phyloP scores from a whole-genome alignment of 2,329 filamentous ascomycete genomes.

The Chaetomiaceae sp. region DNA sequence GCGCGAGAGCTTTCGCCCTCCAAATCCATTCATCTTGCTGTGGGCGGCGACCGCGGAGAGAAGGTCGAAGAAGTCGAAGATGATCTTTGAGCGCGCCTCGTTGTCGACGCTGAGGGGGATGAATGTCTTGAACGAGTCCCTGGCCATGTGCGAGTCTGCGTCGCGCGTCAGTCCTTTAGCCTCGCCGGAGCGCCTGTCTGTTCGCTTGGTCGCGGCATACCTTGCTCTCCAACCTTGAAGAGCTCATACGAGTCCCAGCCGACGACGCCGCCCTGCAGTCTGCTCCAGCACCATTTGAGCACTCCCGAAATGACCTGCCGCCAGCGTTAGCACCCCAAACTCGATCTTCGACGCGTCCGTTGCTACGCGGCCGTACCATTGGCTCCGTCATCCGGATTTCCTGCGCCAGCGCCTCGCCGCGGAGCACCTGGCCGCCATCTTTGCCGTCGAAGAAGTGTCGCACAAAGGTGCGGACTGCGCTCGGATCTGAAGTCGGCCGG shows the following conservation, averaged over 20 bases:
- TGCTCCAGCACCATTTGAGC: slow-evolving; percentile 97
- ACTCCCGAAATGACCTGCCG: slow-evolving; percentile 83
- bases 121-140: slow-evolving; percentile 93
- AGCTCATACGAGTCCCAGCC: slow-evolving; percentile 97
- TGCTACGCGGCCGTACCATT: slow-evolving; percentile 59
- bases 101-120: slow-evolving; percentile 92
- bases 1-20: slow-evolving; percentile 87
- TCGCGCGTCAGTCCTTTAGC: slow-evolving; percentile 3
- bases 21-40: slow-evolving; percentile 87
- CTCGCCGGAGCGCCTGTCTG: neutral
- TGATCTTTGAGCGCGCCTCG: slow-evolving; percentile 77
- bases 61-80: slow-evolving; percentile 95
- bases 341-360: neutral
- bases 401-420: slow-evolving; percentile 69
- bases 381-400: slow-evolving; percentile 91
- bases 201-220: slow-evolving; percentile 43
- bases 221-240: slow-evolving; percentile 90
- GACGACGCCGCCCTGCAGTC: slow-evolving; percentile 84
- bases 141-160: slow-evolving; percentile 82
- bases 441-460: slow-evolving; percentile 81
- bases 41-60: slow-evolving; percentile 87
- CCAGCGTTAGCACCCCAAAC: slow-evolving; percentile 26
- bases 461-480: slow-evolving; percentile 85
- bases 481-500: slow-evolving; percentile 86
- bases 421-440: slow-evolving; percentile 59